Conservation (phyloP, 208 protist species). For the Vickermania spadyakhi region DNA sequence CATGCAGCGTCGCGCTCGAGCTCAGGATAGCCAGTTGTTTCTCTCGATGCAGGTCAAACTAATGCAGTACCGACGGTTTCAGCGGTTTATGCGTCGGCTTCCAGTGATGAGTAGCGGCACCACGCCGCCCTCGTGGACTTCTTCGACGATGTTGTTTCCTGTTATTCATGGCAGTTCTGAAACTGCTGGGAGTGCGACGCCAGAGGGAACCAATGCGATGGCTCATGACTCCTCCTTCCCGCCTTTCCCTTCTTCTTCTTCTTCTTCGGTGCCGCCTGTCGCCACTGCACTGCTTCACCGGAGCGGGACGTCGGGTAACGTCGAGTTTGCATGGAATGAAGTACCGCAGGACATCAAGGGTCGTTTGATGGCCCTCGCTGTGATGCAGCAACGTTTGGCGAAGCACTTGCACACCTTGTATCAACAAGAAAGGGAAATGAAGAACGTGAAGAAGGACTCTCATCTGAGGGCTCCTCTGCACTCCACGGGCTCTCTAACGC, state of each 20-base stretch:
- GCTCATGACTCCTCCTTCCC: neutral
- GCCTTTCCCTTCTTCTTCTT: neutral
- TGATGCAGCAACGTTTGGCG: neutral
- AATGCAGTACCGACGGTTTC: slow-evolving; percentile 2
- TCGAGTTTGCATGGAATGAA: slow-evolving; percentile 32
- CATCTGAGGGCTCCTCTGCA: neutral
- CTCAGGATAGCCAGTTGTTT: neutral
- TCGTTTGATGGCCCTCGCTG: slow-evolving; percentile 7
- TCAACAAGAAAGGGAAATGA: neutral
- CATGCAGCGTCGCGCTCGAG: neutral
- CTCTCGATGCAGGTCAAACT: neutral
- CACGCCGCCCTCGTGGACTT: too few species aligned
- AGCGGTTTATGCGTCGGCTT: slow-evolving; percentile 34
- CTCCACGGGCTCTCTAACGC: neutral
- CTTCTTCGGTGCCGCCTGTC: too few species aligned
- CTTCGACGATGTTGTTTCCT: too few species aligned
- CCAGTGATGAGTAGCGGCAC: too few species aligned
- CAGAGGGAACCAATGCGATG: neutral
- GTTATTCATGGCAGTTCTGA: too few species aligned
- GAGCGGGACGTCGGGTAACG: too few species aligned
- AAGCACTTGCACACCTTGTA: neutral
- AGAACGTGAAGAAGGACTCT: neutral
- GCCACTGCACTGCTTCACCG: too few species aligned
- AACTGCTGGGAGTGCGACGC: neutral
- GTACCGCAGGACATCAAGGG: slow-evolving; percentile 24